Percentiles rank a stretch among this genome's conserved stretches.
Evolutionary conservation across 805 yeast species (phyloP).

Genomic region (Teunomyces lycoperdinae): DNA sequence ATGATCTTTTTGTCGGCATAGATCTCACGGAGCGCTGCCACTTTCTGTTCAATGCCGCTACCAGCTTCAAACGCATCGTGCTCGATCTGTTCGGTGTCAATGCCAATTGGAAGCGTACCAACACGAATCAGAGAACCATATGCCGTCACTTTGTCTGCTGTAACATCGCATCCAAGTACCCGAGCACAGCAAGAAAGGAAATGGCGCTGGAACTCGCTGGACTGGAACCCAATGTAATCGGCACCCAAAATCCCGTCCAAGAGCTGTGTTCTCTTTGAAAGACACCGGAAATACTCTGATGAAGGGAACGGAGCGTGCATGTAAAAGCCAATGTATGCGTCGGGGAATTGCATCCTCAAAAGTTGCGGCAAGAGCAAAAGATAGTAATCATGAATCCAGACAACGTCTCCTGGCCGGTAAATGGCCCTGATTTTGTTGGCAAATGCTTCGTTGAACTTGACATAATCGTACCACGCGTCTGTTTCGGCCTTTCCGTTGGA

Average conservation of each 20-base stretch:
- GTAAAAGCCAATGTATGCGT: conserved; percentile 72
- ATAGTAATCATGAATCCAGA: conserved; percentile 92
- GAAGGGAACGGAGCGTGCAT: conserved; percentile 94
- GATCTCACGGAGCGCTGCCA: conserved; percentile 58
- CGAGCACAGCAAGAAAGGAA: conserved; percentile 89
- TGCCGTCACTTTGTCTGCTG: conserved; percentile 54
- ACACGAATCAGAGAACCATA: conserved; percentile 78
- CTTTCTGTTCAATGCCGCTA: conserved; percentile 55
- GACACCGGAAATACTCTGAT: conserved; percentile 86
- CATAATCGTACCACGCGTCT: conserved; percentile 83
- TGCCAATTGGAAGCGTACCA: conserved; percentile 83
- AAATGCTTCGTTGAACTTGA: conserved; percentile 85
- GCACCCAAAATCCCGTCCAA: conserved; percentile 92
- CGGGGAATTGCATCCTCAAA: conserved; percentile 71
- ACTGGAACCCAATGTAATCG: conserved; percentile 82
- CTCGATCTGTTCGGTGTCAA: conserved; percentile 69
- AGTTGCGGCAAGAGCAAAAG: conserved; percentile 78
- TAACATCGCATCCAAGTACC: conserved; percentile 76
- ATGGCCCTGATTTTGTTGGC: conserved; percentile 71
- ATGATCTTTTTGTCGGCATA: conserved; percentile 71
- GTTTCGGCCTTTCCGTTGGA: conserved; percentile 68
- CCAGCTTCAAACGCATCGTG: conserved; percentile 50
- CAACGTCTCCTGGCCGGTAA: conserved; percentile 84
- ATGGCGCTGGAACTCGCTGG: conserved; percentile 83
- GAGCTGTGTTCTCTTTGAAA: conserved; percentile 77